Conservation (phyloP, 2,329 filamentous ascomycete species). For the Aspergillus fijiensis region DNA sequence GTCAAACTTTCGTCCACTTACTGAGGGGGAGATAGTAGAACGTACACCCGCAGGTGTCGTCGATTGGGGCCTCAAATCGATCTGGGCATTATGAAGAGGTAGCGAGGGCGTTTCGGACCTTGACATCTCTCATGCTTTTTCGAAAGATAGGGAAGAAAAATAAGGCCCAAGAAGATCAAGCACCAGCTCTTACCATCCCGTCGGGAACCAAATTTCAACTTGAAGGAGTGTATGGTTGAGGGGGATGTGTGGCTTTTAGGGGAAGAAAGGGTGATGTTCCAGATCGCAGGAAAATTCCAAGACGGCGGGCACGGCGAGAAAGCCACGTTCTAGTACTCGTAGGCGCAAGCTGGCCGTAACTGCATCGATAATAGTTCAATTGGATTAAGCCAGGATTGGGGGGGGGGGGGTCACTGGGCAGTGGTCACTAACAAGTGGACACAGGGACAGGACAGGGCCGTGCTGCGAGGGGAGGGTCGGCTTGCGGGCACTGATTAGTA, state of each 20-base stretch:
- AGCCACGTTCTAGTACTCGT: slow-evolving; percentile 22
- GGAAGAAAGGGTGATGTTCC: not conserved
- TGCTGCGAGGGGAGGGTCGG: slow-evolving; percentile 2
- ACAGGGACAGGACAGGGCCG: slow-evolving; percentile 5
- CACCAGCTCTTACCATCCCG: slow-evolving; percentile 30
- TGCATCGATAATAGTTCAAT: slow-evolving; percentile 16
- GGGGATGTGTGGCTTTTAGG: not conserved
- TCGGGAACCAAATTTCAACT: slow-evolving; percentile 3
- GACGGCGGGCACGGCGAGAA: slow-evolving; percentile 10
- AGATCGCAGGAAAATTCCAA: slow-evolving; percentile 2
- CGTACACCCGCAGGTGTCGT: slow-evolving; percentile 30
- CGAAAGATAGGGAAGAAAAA: slow-evolving; percentile 9
- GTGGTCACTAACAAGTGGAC: not conserved
- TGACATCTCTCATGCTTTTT: slow-evolving; percentile 59
- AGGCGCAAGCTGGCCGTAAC: slow-evolving; percentile 34
- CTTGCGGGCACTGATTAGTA: slow-evolving; percentile 2
- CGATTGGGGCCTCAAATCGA: slow-evolving; percentile 31
- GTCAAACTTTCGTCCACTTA: slow-evolving; percentile 23
- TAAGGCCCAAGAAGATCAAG: slow-evolving; percentile 18
- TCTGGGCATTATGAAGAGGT: slow-evolving; percentile 56
- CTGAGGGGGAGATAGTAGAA: slow-evolving; percentile 33
- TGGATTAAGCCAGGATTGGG: not conserved
- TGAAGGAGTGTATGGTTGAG: not conserved
- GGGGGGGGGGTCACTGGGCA: not conserved
- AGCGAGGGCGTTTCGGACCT: slow-evolving; percentile 59